phyloP scores from a whole-genome alignment of 2,329 filamentous ascomycete species.

The Claviceps pusilla region DNA sequence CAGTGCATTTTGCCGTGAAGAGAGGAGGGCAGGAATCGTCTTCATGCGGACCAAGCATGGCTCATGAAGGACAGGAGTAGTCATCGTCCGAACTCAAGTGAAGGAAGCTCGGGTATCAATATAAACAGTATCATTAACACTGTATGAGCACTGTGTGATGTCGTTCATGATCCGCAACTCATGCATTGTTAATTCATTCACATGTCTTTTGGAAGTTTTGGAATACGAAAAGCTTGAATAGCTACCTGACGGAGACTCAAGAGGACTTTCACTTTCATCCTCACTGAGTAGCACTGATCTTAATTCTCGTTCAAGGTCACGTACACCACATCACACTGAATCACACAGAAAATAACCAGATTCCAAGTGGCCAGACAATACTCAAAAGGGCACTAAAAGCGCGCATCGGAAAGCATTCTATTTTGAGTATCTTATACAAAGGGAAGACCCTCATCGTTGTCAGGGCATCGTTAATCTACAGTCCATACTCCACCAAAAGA shows the following conservation, averaged over 20 bases:
- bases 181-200: not conserved
- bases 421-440: slow-evolving; percentile 25
- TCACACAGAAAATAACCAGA: no score
- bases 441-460: slow-evolving; percentile 12
- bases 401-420: slow-evolving; percentile 15
- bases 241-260: not conserved
- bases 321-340: not conserved
- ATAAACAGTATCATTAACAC: not conserved
- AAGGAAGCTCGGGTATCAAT: no score
- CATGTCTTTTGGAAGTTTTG: not conserved
- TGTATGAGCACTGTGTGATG: not conserved
- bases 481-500: slow-evolving; percentile 10
- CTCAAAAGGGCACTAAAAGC: not conserved
- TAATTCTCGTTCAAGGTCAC: not conserved
- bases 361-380: not conserved
- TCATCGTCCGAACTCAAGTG: not conserved
- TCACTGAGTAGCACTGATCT: not conserved
- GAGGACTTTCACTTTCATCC: not conserved
- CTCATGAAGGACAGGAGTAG: not conserved
- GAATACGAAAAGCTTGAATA: not conserved
- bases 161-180: no score
- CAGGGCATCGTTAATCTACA: slow-evolving; percentile 15
- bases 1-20: not conserved
- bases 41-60: not conserved
- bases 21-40: not conserved